phyloP scores from a whole-genome alignment of 2,329 filamentous ascomycete genomes.

The Xylariaceae sp. region DNA sequence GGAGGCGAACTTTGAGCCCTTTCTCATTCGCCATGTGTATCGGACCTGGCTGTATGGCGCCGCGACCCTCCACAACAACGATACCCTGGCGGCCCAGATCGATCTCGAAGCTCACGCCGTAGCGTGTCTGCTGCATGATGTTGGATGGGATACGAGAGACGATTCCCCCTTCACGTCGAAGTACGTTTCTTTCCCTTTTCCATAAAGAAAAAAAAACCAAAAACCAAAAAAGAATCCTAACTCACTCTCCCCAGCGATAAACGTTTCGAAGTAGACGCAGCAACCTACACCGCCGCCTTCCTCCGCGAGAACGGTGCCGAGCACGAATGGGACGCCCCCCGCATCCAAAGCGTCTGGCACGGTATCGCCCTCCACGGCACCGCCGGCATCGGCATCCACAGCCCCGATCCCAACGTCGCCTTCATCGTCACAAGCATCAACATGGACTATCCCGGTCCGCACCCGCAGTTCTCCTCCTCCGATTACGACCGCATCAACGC shows the following conservation, averaged over 20 bases:
- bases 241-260: conserved; percentile 14
- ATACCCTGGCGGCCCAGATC: conserved; percentile 19
- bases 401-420: conserved; percentile 18
- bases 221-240: not conserved
- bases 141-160: conserved; percentile 25
- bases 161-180: conserved; percentile 16
- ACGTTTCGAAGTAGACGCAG: conserved; percentile 29
- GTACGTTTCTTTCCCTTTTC: not conserved
- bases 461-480: conserved; percentile 16
- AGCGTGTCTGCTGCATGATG: conserved; percentile 22
- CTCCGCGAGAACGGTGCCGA: conserved; percentile 18
- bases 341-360: conserved; percentile 24
- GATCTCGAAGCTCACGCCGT: conserved; percentile 26
- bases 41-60: conserved; percentile 25
- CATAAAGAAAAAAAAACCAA: not conserved
- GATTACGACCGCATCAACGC: conserved; percentile 17
- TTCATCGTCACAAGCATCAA: conserved; percentile 22
- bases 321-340: conserved; percentile 19
- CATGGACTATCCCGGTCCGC: conserved; percentile 22
- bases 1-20: conserved; percentile 21
- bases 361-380: conserved; percentile 27
- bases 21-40: conserved; percentile 19
- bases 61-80: conserved; percentile 21
- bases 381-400: conserved; percentile 23
- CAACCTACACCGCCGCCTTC: conserved; percentile 24